These are phyloP conservation scores for Phytophthora cryptogea DNA, from an alignment of 352 stramenopile genomes.

Conservation along the genomic window DNA sequence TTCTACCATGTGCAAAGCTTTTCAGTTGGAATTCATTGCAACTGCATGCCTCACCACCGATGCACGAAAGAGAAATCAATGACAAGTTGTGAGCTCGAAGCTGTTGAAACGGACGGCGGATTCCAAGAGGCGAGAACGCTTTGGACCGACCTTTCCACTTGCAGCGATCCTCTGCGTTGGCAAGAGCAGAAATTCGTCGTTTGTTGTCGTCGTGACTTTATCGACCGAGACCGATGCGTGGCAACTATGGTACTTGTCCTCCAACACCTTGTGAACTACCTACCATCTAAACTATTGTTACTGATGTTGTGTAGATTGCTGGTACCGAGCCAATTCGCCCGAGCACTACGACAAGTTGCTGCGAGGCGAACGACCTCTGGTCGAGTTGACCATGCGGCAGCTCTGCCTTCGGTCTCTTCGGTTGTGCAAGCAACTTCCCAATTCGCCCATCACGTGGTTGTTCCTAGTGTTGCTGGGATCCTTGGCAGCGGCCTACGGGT, in stretches of 20 bases:
- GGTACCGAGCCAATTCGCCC: slow-evolving; percentile 67
- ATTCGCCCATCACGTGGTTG: slow-evolving; percentile 86
- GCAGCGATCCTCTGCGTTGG: not conserved
- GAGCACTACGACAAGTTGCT: slow-evolving; percentile 77
- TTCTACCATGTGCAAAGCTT: not conserved
- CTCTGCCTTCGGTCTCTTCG: slow-evolving; percentile 69
- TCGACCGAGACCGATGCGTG: slow-evolving; percentile 13
- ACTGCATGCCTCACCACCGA: too few species aligned
- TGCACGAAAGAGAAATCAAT: not conserved
- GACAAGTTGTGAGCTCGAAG: not conserved
- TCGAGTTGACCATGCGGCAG: slow-evolving; percentile 66
- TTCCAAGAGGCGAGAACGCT: slow-evolving; percentile 10
- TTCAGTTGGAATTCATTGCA: not conserved
- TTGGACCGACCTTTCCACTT: slow-evolving; percentile 17
- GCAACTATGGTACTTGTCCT: slow-evolving; percentile 25
- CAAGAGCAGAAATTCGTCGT: not conserved
- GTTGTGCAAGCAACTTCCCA: slow-evolving; percentile 80
- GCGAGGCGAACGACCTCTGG: slow-evolving; percentile 58
- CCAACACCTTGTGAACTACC: not conserved
- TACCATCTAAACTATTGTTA: not conserved
- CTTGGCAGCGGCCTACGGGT: slow-evolving; percentile 73
- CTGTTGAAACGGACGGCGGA: slow-evolving; percentile 21
- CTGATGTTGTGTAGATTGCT: slow-evolving; percentile 50
- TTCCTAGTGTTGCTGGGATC: slow-evolving; percentile 70
- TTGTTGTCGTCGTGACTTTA: not conserved